Conservation (phyloP, 2,329 filamentous ascomycete species). For the Elsinoe necatrix region DNA sequence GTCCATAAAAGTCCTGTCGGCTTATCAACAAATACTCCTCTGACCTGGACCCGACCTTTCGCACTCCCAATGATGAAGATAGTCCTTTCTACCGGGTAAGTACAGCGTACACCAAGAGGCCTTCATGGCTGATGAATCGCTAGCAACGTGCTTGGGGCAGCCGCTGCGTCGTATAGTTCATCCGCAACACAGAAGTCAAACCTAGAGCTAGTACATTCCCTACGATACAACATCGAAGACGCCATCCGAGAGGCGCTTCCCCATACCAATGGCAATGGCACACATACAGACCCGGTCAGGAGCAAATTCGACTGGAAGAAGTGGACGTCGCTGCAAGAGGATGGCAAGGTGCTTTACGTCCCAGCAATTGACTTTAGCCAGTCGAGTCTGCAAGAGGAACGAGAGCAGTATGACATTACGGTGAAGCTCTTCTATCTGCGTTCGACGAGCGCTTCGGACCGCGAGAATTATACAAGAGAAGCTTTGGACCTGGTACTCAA, state of each 20-base stretch:
- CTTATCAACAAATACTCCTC: not conserved
- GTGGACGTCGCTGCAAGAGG: constrained; percentile 57
- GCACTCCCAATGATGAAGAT: constrained; percentile 54
- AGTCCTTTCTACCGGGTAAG: constrained; percentile 78
- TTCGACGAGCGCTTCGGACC: constrained; percentile 34
- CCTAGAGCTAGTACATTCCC: constrained; percentile 79
- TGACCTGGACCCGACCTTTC: not conserved
- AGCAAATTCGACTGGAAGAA: constrained; percentile 24
- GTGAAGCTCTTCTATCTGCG: constrained; percentile 92
- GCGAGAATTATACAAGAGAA: constrained; percentile 63
- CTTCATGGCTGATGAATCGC: constrained; percentile 21
- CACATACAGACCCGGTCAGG: constrained; percentile 5
- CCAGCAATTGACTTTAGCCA: constrained; percentile 67
- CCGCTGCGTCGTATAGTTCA: constrained; percentile 75
- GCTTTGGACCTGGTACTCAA: constrained; percentile 72
- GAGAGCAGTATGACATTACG: constrained; percentile 82
- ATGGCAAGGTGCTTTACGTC: constrained; percentile 57
- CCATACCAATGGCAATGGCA: constrained; percentile 21
- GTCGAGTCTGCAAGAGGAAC: constrained; percentile 69
- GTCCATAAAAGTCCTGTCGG: not conserved
- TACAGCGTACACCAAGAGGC: constrained; percentile 19
- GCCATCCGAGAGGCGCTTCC: constrained; percentile 15
- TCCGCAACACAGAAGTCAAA: constrained; percentile 76
- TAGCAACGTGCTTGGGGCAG: constrained; percentile 77
- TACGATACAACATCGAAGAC: constrained; percentile 65